These are phyloP conservation scores for Pholiota microspora DNA, from an alignment of 768 basidiomycete species.

Conservation along the genomic window DNA sequence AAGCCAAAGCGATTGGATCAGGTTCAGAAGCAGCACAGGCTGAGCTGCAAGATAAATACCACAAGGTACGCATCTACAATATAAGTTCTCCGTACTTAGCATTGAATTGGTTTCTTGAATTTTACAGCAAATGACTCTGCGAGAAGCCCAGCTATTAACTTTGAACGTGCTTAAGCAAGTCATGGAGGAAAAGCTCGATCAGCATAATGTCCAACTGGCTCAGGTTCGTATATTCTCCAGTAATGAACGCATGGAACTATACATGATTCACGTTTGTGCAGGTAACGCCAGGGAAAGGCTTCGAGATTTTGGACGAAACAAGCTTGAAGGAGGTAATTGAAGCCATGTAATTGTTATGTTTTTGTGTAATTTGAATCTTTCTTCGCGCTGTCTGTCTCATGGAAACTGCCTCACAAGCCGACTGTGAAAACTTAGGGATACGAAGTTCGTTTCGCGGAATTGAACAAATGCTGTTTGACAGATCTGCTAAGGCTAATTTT, in stretches of 20 bases:
- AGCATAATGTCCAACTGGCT: conserved; percentile 97
- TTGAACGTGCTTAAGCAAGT: conserved; percentile 95
- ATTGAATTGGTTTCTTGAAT: too few species aligned
- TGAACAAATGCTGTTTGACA: background rate
- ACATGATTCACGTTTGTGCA: conserved; percentile 24
- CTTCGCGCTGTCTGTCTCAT: background rate
- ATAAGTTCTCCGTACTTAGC: background rate
- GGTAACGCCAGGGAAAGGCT: conserved; percentile 85
- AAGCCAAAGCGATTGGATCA: conserved; percentile 98
- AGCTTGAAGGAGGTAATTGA: conserved; percentile 84
- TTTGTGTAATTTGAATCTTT: conserved; percentile 19
- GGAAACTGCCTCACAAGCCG: background rate
- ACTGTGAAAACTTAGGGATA: too few species aligned
- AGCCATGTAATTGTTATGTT: conserved; percentile 54
- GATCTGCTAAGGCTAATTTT: background rate
- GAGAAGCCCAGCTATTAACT: conserved; percentile 84
- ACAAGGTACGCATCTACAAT: conserved; percentile 58
- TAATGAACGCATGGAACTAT: background rate
- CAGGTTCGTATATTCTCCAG: conserved; percentile 52
- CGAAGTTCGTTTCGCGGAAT: too few species aligned
- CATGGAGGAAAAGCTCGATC: conserved; percentile 99
- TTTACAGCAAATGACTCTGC: conserved; percentile 84
- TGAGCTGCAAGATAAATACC: conserved; percentile 96
- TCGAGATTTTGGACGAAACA: conserved; percentile 83
- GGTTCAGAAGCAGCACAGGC: conserved; percentile 97